phyloP scores from a whole-genome alignment of 2,329 filamentous ascomycete genomes.

The Sporothrix mexicana region DNA sequence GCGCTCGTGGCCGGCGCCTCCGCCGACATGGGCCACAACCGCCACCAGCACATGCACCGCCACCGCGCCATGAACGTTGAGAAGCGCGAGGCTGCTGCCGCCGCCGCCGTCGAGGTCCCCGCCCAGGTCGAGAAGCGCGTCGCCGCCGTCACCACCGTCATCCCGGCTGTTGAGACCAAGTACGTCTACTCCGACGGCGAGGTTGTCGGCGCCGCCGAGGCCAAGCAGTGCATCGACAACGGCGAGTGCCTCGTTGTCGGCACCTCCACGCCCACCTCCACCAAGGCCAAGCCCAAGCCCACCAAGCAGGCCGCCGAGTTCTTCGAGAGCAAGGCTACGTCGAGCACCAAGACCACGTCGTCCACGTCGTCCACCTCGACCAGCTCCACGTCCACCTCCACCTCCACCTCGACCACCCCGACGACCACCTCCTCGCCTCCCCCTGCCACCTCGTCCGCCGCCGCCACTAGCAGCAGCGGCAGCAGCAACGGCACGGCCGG shows the following conservation, averaged over 20 bases:
- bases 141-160: conserved; percentile 58
- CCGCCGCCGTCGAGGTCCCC: conserved; percentile 39
- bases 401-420: conserved; percentile 39
- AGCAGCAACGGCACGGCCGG: not conserved
- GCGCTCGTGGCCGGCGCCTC: conserved; percentile 57
- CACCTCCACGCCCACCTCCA: conserved; percentile 61
- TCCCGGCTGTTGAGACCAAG: conserved; percentile 67
- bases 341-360: conserved; percentile 15
- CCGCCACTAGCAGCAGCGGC: conserved; percentile 40
- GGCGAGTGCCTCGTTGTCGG: conserved; percentile 72
- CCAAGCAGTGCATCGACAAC: conserved; percentile 72
- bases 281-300: conserved; percentile 43
- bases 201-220: conserved; percentile 65
- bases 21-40: conserved; percentile 60
- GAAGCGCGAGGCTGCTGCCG: conserved; percentile 56
- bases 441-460: not conserved
- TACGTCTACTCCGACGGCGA: conserved; percentile 72
- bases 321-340: conserved; percentile 53
- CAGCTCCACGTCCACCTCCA: conserved; percentile 38
- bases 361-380: conserved; percentile 29
- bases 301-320: conserved; percentile 55
- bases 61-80: conserved; percentile 53
- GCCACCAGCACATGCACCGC: conserved; percentile 63
- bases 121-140: conserved; percentile 52
- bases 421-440: not conserved